Evolutionary conservation across 2,329 filamentous ascomycete species (phyloP).

Genomic region (Alternaria angustiovoidea): DNA sequence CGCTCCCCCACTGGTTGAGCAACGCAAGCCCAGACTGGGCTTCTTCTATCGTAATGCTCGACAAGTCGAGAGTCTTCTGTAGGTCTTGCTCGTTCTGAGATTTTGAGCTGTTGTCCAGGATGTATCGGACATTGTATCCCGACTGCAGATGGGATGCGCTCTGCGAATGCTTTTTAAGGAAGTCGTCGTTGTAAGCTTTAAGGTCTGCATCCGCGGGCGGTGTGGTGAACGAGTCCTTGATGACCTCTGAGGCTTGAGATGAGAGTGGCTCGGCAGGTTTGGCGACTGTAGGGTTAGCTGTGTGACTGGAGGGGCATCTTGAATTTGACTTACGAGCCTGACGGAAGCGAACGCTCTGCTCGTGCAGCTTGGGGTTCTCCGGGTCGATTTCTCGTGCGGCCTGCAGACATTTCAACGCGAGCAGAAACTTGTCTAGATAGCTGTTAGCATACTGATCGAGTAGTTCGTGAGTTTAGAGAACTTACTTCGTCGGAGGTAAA

Average conservation of each 20-base stretch:
- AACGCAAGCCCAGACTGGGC: constrained; percentile 64
- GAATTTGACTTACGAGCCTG: constrained; percentile 56
- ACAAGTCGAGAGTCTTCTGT: constrained; percentile 63
- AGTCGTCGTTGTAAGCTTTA: constrained; percentile 71
- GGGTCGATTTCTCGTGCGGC: constrained; percentile 74
- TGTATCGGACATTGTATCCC: constrained; percentile 66
- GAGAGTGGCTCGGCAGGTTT: constrained; percentile 62
- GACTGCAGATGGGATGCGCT: constrained; percentile 71
- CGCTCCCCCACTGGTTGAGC: constrained; percentile 61
- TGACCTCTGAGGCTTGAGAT: constrained; percentile 71
- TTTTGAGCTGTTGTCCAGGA: constrained; percentile 66
- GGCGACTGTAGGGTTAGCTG: constrained; percentile 33
- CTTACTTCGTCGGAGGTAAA: constrained; percentile 84
- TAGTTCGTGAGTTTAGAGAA: constrained; percentile 18
- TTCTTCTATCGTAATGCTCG: constrained; percentile 63
- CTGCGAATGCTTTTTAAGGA: constrained; percentile 67
- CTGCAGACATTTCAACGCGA: constrained; percentile 85
- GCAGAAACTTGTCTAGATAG: constrained; percentile 78
- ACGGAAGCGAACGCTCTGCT: constrained; percentile 76
- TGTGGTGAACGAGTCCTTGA: constrained; percentile 72
- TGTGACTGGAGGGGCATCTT: neutral
- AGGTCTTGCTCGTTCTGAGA: constrained; percentile 68
- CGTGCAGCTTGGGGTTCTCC: constrained; percentile 75
- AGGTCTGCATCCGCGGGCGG: constrained; percentile 66
- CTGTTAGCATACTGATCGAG: constrained; percentile 3